Evolutionary conservation across 495 filamentous ascomycete genomes (phyloP).

Genomic region (Penicillium paradoxum): DNA sequence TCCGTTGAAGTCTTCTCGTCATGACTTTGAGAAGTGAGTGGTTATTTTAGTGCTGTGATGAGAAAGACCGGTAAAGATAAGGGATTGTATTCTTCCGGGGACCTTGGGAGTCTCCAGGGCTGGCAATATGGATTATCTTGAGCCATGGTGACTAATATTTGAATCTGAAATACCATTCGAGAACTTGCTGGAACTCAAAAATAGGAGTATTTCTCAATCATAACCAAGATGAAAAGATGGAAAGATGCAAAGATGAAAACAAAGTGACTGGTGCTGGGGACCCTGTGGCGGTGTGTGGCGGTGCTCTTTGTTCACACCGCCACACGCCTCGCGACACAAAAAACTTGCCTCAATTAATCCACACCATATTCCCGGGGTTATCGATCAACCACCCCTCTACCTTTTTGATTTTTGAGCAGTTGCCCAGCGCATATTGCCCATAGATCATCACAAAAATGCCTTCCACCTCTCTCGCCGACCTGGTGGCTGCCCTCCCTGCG

Average conservation of each 20-base stretch:
- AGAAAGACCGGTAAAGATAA: neutral
- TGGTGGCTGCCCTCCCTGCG: slow-evolving; percentile 55
- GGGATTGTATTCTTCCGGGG: neutral
- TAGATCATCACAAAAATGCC: slow-evolving; percentile 38
- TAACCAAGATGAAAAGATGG: neutral
- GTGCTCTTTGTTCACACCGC: slow-evolving; percentile 23
- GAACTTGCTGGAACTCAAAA: neutral
- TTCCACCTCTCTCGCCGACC: slow-evolving; percentile 52
- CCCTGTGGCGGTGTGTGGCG: slow-evolving; percentile 22
- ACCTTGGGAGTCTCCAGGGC: neutral
- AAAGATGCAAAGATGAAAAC: neutral
- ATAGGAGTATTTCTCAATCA: too few species aligned
- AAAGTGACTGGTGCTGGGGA: neutral
- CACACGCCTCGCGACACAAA: slow-evolving; percentile 46
- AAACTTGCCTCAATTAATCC: slow-evolving; percentile 32
- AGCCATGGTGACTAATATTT: neutral
- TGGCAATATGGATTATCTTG: neutral
- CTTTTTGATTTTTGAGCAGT: slow-evolving; percentile 15
- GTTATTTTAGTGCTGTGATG: neutral
- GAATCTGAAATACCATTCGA: neutral
- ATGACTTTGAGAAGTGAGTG: neutral
- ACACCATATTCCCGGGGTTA: slow-evolving; percentile 22
- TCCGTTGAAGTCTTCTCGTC: neutral
- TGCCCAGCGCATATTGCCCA: slow-evolving; percentile 10
- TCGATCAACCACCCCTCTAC: slow-evolving; percentile 10